These are phyloP conservation scores for Meira miltonrushii DNA, from an alignment of 1,284 basidiomycete genomes.

Conservation along the genomic window DNA sequence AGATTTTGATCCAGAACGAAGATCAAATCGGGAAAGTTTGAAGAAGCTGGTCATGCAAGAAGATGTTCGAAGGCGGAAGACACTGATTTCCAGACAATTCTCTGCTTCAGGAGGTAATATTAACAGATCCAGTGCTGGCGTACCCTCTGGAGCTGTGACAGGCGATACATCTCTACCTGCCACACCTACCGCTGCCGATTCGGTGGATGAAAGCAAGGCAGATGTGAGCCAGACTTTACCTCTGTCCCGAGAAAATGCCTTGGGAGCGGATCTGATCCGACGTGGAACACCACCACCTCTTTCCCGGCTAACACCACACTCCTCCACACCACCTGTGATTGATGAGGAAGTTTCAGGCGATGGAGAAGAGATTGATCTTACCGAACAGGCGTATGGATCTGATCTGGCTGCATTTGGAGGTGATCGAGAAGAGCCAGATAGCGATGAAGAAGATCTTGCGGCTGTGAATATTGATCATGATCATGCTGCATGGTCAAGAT, in stretches of 20 bases:
- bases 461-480: slow-evolving; percentile 42
- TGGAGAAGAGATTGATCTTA: slow-evolving; percentile 45
- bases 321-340: neutral
- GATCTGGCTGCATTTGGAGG: slow-evolving; percentile 44
- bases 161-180: neutral
- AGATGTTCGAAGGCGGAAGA: slow-evolving; percentile 53
- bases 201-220: neutral
- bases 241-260: neutral
- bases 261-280: neutral
- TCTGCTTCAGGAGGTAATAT: slow-evolving; percentile 2
- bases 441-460: slow-evolving; percentile 35
- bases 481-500: slow-evolving; percentile 38
- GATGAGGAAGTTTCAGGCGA: slow-evolving; percentile 6
- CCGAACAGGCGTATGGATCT: slow-evolving; percentile 48
- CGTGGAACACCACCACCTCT: neutral
- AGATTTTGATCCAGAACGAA: slow-evolving; percentile 80
- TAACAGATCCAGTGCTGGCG: neutral
- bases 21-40: slow-evolving; percentile 74
- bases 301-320: neutral
- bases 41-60: slow-evolving; percentile 77
- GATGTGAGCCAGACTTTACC: neutral
- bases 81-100: slow-evolving; percentile 9
- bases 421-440: slow-evolving; percentile 22
- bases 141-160: too few species aligned
- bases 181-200: neutral